A percentile compares a stretch with the other conserved stretches of the same genome.
phyloP scores from a whole-genome alignment of 495 filamentous ascomycete genomes.

The Hyphodiscus hymeniophilus region DNA sequence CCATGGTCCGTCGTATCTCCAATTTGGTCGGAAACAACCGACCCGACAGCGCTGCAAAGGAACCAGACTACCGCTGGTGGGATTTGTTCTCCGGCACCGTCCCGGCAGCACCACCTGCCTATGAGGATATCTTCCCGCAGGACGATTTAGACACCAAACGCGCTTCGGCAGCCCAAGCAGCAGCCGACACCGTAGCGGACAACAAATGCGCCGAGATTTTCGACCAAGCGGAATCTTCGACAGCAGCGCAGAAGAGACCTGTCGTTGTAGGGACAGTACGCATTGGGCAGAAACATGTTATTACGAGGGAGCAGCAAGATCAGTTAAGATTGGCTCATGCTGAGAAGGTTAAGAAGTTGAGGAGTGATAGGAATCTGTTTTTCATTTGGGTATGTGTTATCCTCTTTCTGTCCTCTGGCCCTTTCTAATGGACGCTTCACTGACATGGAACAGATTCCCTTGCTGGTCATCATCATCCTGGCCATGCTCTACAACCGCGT shows the following conservation, averaged over 20 bases:
- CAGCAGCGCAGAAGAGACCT: slow-evolving; percentile 12
- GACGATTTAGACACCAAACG: slow-evolving; percentile 51
- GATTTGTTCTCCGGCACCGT: slow-evolving; percentile 43
- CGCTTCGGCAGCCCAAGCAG: slow-evolving; percentile 48
- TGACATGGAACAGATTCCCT: slow-evolving; percentile 39
- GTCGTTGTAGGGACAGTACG: slow-evolving; percentile 36
- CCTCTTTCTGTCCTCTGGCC: slow-evolving; percentile 3
- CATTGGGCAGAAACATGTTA: slow-evolving; percentile 41
- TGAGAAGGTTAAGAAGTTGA: slow-evolving; percentile 63
- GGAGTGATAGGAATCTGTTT: slow-evolving; percentile 70
- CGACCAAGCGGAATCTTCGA: slow-evolving; percentile 33
- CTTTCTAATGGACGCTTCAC: slow-evolving; percentile 17
- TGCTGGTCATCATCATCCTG: slow-evolving; percentile 52
- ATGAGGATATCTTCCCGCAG: slow-evolving; percentile 69
- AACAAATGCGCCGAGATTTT: slow-evolving; percentile 54
- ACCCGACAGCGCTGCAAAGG: slow-evolving; percentile 29
- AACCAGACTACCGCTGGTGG: slow-evolving; percentile 58
- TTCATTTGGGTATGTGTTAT: slow-evolving; percentile 65
- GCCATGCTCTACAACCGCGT: slow-evolving; percentile 56
- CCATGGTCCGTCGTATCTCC: slow-evolving; percentile 65
- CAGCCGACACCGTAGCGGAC: slow-evolving; percentile 58
- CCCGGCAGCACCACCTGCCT: slow-evolving; percentile 57
- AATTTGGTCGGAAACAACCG: slow-evolving; percentile 50
- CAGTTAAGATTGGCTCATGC: slow-evolving; percentile 64
- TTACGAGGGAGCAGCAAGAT: slow-evolving; percentile 67